A percentile compares a stretch with the other conserved stretches of the same genome.
Evolutionary conservation across 257 asterid species (phyloP).

Genomic region (Plantago ovata): DNA sequence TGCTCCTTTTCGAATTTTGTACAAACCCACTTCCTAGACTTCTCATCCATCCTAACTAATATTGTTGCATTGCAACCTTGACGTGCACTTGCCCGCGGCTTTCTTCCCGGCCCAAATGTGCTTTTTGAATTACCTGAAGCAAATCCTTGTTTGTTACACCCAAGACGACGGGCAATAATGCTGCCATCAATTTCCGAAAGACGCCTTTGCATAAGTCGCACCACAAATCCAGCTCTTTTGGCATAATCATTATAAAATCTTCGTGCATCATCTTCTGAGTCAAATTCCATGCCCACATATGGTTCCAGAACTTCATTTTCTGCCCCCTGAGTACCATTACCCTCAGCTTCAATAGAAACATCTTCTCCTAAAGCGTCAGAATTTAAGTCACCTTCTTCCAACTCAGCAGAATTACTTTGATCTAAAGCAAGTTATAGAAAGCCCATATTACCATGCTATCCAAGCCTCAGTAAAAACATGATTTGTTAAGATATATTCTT

Average conservation of each 20-base stretch:
- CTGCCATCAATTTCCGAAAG: conserved; percentile 56
- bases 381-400: conserved; percentile 33
- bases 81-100: conserved; percentile 48
- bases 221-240: conserved; percentile 45
- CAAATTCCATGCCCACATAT: conserved; percentile 58
- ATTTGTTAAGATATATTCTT: not conserved
- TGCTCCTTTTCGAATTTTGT: conserved; percentile 62
- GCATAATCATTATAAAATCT: conserved; percentile 51
- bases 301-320: conserved; percentile 45
- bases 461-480: conserved; percentile 8
- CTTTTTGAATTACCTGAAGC: conserved; percentile 29
- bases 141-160: conserved; percentile 61
- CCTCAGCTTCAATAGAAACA: conserved; percentile 22
- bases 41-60: conserved; percentile 42
- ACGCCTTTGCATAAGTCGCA: conserved; percentile 58
- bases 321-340: conserved; percentile 15
- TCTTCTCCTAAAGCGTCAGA: conserved; percentile 32
- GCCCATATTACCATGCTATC: conserved; percentile 18
- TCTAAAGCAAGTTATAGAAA: conserved; percentile 24
- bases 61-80: conserved; percentile 67
- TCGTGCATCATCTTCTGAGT: conserved; percentile 56
- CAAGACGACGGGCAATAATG: conserved; percentile 52
- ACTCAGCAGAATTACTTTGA: conserved; percentile 28
- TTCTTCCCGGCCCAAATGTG: conserved; percentile 36
- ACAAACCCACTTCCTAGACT: conserved; percentile 57